phyloP scores from a whole-genome alignment of 179 eudicot species.

The Beta corolliflora region DNA sequence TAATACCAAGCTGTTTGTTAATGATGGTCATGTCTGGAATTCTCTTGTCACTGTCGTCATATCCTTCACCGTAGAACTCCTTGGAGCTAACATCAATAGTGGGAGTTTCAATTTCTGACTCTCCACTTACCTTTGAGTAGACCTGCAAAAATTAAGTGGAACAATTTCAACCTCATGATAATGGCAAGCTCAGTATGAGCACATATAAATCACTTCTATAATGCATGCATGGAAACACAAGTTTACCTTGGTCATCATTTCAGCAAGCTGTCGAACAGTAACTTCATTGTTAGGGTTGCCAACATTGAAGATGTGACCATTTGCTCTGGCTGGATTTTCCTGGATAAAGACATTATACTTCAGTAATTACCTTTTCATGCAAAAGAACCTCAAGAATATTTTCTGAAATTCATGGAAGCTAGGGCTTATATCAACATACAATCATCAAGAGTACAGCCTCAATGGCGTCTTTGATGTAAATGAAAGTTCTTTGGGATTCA shows the following conservation, averaged over 20 bases:
- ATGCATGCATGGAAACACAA: background rate
- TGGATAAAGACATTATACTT: conserved; percentile 22
- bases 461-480: conserved; percentile 94
- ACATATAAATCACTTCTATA: background rate
- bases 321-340: conserved; percentile 96
- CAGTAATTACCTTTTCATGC: background rate
- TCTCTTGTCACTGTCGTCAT: conserved; percentile 92
- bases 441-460: conserved; percentile 95
- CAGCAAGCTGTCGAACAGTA: conserved; percentile 96
- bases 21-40: conserved; percentile 96
- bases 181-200: background rate
- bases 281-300: conserved; percentile 99
- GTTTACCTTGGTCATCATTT: conserved; percentile 91
- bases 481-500: conserved; percentile 88
- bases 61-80: conserved; percentile 87
- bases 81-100: conserved; percentile 86
- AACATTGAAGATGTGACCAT: conserved; percentile 95
- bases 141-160: conserved; percentile 41
- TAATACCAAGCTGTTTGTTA: conserved; percentile 78
- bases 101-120: conserved; percentile 59
- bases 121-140: conserved; percentile 80
- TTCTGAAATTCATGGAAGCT: background rate
- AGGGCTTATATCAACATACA: conserved; percentile 44
- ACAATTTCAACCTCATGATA: background rate
- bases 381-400: background rate